Conservation (phyloP, 1,139 yeast genomes). For the Candida tetrigidarum region DNA sequence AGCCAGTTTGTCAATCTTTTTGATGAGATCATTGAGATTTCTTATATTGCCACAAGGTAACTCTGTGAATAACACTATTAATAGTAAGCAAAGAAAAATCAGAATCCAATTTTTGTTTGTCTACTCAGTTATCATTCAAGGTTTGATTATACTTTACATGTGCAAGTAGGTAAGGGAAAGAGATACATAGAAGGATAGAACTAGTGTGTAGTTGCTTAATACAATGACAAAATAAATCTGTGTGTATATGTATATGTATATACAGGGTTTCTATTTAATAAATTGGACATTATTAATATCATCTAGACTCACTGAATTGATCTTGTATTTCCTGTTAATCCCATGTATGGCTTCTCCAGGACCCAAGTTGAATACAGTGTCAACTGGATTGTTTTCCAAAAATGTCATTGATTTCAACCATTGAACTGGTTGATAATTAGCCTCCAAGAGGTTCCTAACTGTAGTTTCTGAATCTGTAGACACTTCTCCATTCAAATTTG, state of each 20-base stretch:
- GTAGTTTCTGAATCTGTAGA: slow-evolving; percentile 22
- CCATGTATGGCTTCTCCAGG: slow-evolving; percentile 40
- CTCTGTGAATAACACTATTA: slow-evolving; percentile 49
- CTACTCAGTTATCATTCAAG: slow-evolving; percentile 84
- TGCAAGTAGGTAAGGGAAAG: slow-evolving; percentile 24
- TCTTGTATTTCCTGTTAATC: slow-evolving; percentile 26
- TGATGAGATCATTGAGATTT: slow-evolving; percentile 83
- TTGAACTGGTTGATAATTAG: slow-evolving; percentile 47
- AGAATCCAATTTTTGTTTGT: slow-evolving; percentile 86
- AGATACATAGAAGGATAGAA: neutral
- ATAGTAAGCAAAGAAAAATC: slow-evolving; percentile 74
- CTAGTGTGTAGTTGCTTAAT: neutral
- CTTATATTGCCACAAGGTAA: slow-evolving; percentile 52
- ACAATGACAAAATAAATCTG: too few species aligned
- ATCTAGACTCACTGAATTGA: slow-evolving; percentile 12
- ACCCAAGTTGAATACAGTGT: slow-evolving; percentile 36
- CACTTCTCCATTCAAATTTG: slow-evolving; percentile 38
- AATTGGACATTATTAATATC: slow-evolving; percentile 3
- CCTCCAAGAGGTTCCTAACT: slow-evolving; percentile 32
- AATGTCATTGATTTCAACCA: slow-evolving; percentile 41
- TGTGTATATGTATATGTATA: neutral
- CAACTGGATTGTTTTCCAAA: slow-evolving; percentile 22
- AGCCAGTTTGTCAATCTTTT: slow-evolving; percentile 65
- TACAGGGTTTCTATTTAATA: neutral
- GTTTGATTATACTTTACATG: slow-evolving; percentile 46